These are phyloP conservation scores for Blastocrithidia nonstop DNA, from an alignment of 208 protist genomes.

Conservation along the genomic window DNA sequence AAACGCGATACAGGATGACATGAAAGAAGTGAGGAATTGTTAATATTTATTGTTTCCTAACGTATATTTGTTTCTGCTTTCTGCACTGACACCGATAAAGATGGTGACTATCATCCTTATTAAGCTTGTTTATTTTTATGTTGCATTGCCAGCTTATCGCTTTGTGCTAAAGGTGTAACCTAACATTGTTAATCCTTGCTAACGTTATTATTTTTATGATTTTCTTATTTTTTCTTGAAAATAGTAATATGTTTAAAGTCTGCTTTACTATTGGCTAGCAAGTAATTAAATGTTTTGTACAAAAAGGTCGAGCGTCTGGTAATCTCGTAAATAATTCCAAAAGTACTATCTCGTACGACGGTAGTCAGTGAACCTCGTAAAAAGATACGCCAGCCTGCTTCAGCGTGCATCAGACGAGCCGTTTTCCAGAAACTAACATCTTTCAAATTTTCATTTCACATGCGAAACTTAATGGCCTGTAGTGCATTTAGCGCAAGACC, in stretches of 20 bases:
- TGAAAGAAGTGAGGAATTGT: background rate
- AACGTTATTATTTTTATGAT: background rate
- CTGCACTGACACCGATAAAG: no score
- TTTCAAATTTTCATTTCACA: conserved; percentile 60
- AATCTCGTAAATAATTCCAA: conserved; percentile 81
- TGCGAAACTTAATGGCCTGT: conserved; percentile 82
- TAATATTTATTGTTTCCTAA: background rate
- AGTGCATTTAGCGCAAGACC: conserved; percentile 68
- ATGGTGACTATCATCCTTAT: background rate
- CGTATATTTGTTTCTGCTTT: no score
- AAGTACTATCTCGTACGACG: conserved; percentile 68
- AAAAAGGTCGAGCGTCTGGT: conserved; percentile 16
- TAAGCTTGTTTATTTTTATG: no score
- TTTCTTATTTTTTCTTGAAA: background rate
- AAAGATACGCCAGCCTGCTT: conserved; percentile 66
- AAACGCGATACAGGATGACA: conserved; percentile 9
- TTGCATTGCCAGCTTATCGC: no score
- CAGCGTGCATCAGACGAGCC: conserved; percentile 35
- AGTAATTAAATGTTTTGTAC: conserved; percentile 3
- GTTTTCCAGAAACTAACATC: conserved; percentile 46
- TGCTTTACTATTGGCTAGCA: background rate
- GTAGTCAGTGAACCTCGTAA: conserved; percentile 71
- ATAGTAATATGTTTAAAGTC: background rate
- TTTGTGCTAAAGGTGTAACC: no score
- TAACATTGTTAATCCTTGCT: background rate